A percentile compares a stretch with the other conserved stretches of the same genome.
phyloP scores from a whole-genome alignment of 495 filamentous ascomycete species.

The Penicillium simplicissimum region DNA sequence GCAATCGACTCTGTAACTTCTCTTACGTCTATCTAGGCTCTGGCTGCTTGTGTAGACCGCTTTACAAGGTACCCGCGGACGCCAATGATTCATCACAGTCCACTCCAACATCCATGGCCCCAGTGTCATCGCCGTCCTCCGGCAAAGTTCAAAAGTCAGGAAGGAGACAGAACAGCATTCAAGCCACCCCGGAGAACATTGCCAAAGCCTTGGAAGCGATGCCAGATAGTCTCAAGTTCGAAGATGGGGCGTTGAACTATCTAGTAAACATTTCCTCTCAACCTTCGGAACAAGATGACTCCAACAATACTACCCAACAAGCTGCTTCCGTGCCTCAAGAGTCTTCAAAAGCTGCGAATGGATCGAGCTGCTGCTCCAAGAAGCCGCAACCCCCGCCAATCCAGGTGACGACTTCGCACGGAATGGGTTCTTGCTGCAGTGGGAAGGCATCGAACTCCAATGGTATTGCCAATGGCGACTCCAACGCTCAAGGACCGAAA shows the following conservation, averaged over 20 bases:
- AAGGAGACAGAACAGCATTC: constrained; percentile 29
- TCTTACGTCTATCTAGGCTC: constrained; percentile 28
- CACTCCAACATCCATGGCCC: constrained; percentile 11
- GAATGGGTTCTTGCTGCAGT: constrained; percentile 36
- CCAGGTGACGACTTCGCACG: constrained; percentile 14
- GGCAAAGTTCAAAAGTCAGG: constrained; percentile 32
- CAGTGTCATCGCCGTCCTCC: constrained; percentile 17
- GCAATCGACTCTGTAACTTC: not conserved
- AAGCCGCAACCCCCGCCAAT: constrained; percentile 18
- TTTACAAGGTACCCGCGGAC: constrained; percentile 39
- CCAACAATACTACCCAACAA: not conserved
- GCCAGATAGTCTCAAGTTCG: constrained; percentile 24
- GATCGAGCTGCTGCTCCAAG: constrained; percentile 34
- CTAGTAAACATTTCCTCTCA: constrained; percentile 13
- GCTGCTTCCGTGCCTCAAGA: not conserved
- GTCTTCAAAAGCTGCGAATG: constrained; percentile 7
- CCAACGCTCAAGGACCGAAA: constrained; percentile 5
- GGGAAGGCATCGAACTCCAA: constrained; percentile 10
- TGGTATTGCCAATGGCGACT: not conserved
- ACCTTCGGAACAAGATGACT: constrained; percentile 10
- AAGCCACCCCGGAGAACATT: constrained; percentile 31
- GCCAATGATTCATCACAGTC: constrained; percentile 20
- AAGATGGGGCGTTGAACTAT: constrained; percentile 21
- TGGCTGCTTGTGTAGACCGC: constrained; percentile 42
- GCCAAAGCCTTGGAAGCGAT: constrained; percentile 30